Evolutionary conservation across 306 rosid species (phyloP).

Genomic region (Inga leiocalycina): DNA sequence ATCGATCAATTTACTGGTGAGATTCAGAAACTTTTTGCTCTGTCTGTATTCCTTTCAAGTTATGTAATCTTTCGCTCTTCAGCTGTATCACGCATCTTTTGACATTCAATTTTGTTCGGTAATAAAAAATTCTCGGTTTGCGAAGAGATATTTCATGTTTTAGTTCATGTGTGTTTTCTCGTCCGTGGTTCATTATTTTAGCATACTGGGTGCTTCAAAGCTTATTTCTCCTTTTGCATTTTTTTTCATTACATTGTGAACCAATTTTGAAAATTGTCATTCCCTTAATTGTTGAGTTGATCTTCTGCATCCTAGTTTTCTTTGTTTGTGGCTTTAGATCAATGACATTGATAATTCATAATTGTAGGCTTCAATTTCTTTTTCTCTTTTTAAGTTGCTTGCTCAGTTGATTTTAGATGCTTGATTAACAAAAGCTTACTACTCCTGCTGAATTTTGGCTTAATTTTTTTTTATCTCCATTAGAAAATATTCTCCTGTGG

Average conservation of each 20-base stretch:
- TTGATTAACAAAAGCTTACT: not conserved
- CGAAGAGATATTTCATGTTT: not conserved
- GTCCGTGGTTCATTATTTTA: conserved; percentile 10
- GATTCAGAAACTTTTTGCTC: not conserved
- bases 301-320: not conserved
- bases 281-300: conserved; percentile 24
- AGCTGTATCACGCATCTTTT: not conserved
- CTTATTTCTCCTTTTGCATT: not conserved
- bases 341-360: not conserved
- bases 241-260: conserved; percentile 16
- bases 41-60: not conserved
- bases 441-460: conserved; percentile 11
- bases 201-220: conserved; percentile 3
- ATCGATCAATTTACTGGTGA: not conserved
- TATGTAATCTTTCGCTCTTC: not conserved
- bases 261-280: not conserved
- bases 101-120: not conserved
- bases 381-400: conserved; percentile 17
- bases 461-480: conserved; percentile 10
- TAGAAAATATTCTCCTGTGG: conserved; percentile 8
- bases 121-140: conserved; percentile 5
- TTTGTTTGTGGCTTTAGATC: not conserved
- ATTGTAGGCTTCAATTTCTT: not conserved
- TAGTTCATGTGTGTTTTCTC: conserved; percentile 6
- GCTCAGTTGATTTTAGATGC: not conserved